phyloP scores from a whole-genome alignment of 768 basidiomycete genomes.

The Podaxis rugospora region DNA sequence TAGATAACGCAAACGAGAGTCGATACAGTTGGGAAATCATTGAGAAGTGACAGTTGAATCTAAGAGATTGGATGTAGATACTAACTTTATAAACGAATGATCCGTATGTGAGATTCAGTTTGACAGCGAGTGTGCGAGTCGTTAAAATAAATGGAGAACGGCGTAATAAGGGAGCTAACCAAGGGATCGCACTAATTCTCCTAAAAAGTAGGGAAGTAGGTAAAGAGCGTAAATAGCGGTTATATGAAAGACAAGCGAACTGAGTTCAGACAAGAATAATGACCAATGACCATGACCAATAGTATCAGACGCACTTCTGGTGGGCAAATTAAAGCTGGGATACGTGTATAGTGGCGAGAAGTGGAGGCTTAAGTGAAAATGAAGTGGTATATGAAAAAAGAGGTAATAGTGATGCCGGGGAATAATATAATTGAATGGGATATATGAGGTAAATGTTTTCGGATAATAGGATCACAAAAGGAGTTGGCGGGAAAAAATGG shows the following conservation, averaged over 20 bases:
- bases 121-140: not conserved
- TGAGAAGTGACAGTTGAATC: slow-evolving; percentile 1
- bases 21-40: slow-evolving; percentile 5
- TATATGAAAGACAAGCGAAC: not conserved
- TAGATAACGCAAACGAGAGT: slow-evolving; percentile 11
- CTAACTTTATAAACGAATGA: slow-evolving; percentile 7
- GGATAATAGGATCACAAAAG: slow-evolving; percentile 14
- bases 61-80: slow-evolving; percentile 7
- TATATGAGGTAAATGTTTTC: slow-evolving; percentile 19
- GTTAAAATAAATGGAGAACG: not conserved
- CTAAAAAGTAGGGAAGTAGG: not conserved
- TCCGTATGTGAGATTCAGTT: not conserved
- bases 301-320: slow-evolving; percentile 2
- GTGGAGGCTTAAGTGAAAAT: slow-evolving; percentile 15
- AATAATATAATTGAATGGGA: slow-evolving; percentile 17
- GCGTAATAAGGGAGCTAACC: not conserved
- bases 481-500: not conserved
- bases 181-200: not conserved
- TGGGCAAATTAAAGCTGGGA: not conserved
- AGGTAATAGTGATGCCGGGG: slow-evolving; percentile 15
- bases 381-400: slow-evolving; percentile 20
- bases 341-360: slow-evolving; percentile 16
- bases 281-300: not conserved
- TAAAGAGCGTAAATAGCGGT: slow-evolving; percentile 1
- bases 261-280: slow-evolving; percentile 2